Percentiles rank a stretch among this genome's conserved stretches.
These are phyloP conservation scores for Hevea brasiliensis DNA, from an alignment of 345 rosid genomes.

Conservation along the genomic window DNA sequence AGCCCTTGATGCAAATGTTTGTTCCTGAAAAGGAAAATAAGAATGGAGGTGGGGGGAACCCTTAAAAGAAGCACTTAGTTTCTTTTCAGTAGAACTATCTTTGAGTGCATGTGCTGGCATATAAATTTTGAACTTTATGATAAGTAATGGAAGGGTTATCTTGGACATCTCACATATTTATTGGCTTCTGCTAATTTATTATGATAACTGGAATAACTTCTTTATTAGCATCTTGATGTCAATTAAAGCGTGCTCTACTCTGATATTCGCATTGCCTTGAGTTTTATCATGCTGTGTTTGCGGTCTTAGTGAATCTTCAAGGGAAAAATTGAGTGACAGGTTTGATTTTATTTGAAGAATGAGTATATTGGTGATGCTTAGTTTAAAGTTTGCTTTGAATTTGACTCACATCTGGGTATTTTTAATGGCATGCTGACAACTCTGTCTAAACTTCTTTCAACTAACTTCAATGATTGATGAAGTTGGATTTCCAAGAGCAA, in stretches of 20 bases:
- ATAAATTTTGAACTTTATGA: too few relatives aligned
- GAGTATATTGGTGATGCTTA: too few relatives aligned
- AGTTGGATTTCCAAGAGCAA: conserved; percentile 79
- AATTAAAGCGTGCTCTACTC: background rate
- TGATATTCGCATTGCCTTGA: background rate
- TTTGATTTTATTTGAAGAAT: too few relatives aligned
- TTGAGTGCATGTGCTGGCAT: too few relatives aligned
- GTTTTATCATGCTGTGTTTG: background rate
- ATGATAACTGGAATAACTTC: background rate
- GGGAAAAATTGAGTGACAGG: background rate
- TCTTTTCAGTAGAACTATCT: too few relatives aligned
- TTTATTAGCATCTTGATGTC: background rate
- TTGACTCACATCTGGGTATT: too few relatives aligned
- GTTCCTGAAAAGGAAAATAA: background rate
- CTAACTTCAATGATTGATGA: conserved; percentile 1
- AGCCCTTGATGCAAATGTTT: background rate
- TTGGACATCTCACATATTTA: too few relatives aligned
- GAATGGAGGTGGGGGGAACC: background rate
- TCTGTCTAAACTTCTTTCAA: background rate
- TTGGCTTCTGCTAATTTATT: background rate
- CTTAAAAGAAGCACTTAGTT: too few relatives aligned
- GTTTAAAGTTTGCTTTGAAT: too few relatives aligned
- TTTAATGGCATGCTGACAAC: too few relatives aligned
- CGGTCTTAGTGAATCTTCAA: background rate
- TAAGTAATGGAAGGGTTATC: too few relatives aligned